Conservation (phyloP, 345 rosid genomes). For the Gossypium longicalyx region DNA sequence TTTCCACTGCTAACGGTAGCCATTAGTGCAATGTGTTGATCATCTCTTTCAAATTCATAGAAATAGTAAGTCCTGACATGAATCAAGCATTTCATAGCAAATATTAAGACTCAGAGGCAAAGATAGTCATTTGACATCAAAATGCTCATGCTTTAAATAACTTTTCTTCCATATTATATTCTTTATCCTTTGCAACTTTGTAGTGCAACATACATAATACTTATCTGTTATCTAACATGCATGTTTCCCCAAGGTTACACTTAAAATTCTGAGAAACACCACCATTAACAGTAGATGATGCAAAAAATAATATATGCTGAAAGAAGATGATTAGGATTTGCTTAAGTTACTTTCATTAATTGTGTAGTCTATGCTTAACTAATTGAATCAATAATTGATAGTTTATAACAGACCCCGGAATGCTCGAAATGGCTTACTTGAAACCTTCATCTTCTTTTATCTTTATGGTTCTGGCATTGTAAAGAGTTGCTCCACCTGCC, state of each 20-base stretch:
- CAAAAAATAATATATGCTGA: not conserved
- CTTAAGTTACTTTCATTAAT: not conserved
- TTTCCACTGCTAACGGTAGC: constrained; percentile 72
- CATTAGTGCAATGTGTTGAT: constrained; percentile 68
- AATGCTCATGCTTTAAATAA: too few relatives aligned
- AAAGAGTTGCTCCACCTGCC: constrained; percentile 73
- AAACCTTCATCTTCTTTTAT: constrained; percentile 86
- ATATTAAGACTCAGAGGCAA: constrained; percentile 4
- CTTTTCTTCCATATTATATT: too few relatives aligned
- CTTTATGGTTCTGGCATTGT: constrained; percentile 77
- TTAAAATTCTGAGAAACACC: not conserved
- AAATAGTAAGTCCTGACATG: constrained; percentile 76
- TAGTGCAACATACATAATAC: not conserved
- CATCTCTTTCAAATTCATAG: constrained; percentile 79
- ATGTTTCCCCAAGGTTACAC: not conserved
- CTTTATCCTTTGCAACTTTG: not conserved
- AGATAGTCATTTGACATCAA: not conserved
- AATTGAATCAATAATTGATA: not conserved
- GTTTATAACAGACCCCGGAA: not conserved
- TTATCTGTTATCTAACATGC: not conserved
- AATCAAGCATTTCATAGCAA: constrained; percentile 9
- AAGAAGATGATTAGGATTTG: not conserved
- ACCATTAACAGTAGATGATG: not conserved
- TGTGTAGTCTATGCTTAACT: not conserved
- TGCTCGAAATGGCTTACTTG: constrained; percentile 40